Percentiles rank a stretch among this genome's conserved stretches.
These are phyloP conservation scores for Biancaea sappan DNA, from an alignment of 306 rosid species.

Conservation along the genomic window DNA sequence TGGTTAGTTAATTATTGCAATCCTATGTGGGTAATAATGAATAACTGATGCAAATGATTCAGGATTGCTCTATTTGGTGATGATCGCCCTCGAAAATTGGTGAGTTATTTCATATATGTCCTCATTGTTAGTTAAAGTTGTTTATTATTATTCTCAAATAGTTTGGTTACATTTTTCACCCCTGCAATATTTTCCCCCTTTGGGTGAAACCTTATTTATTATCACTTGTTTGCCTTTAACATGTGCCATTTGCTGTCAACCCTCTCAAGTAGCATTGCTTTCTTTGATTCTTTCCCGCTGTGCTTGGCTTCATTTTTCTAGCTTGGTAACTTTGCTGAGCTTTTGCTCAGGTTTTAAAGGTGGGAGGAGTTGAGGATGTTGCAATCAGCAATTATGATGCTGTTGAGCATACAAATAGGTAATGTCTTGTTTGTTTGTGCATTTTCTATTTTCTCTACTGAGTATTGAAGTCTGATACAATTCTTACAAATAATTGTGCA, in stretches of 20 bases:
- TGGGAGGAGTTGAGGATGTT: slow-evolving; percentile 74
- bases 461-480: slow-evolving; percentile 20
- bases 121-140: slow-evolving; percentile 23
- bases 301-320: slow-evolving; percentile 28
- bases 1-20: slow-evolving; percentile 14
- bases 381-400: slow-evolving; percentile 48
- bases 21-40: slow-evolving; percentile 28
- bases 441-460: slow-evolving; percentile 2
- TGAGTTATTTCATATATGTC: slow-evolving; percentile 41
- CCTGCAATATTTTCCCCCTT: too few species aligned
- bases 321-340: slow-evolving; percentile 30
- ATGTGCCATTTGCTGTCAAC: neutral
- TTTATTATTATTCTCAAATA: too few species aligned
- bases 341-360: slow-evolving; percentile 81
- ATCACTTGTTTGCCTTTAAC: slow-evolving; percentile 5
- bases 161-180: slow-evolving; percentile 6
- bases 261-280: neutral
- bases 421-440: slow-evolving; percentile 22
- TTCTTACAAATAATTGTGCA: slow-evolving; percentile 14
- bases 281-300: neutral
- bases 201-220: neutral
- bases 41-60: slow-evolving; percentile 44
- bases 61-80: slow-evolving; percentile 91
- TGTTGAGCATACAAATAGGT: slow-evolving; percentile 68
- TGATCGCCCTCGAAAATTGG: slow-evolving; percentile 95